These are phyloP conservation scores for Cryptococcus hybrid DNA, from an alignment of 1,284 basidiomycete species.

Conservation along the genomic window DNA sequence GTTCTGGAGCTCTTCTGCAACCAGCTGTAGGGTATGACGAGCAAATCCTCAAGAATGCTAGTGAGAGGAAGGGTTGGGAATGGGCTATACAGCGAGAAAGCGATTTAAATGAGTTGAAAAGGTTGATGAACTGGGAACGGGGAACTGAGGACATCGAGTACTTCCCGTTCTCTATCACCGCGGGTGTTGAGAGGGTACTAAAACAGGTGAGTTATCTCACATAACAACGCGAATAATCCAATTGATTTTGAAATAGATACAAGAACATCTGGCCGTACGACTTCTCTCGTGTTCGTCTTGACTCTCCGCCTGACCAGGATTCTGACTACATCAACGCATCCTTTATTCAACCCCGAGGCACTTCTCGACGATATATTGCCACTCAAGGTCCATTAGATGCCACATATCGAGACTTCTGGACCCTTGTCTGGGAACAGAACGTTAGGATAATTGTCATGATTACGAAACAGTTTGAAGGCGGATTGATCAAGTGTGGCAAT, in stretches of 20 bases:
- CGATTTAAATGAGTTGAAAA: constrained; percentile 25
- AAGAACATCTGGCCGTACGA: constrained; percentile 98
- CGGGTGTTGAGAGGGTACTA: constrained; percentile 92
- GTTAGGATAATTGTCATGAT: constrained; percentile 65
- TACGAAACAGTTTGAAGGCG: constrained; percentile 86
- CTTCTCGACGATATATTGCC: constrained; percentile 81
- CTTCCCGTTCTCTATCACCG: constrained; percentile 91
- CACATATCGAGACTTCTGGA: constrained; percentile 94
- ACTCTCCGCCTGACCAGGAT: constrained; percentile 56
- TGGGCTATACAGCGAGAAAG: constrained; percentile 15
- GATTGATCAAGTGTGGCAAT: constrained; percentile 82
- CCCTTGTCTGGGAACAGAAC: constrained; percentile 58
- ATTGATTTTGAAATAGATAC: constrained; percentile 32
- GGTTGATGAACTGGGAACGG: constrained; percentile 14
- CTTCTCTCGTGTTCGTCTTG: constrained; percentile 66
- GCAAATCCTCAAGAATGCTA: background rate
- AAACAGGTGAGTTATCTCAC: constrained; percentile 67
- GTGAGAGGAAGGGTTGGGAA: constrained; percentile 12
- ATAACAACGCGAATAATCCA: background rate
- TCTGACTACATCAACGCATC: constrained; percentile 93
- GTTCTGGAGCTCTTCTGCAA: constrained; percentile 22
- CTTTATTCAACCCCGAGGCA: constrained; percentile 79
- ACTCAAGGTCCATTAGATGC: constrained; percentile 92
- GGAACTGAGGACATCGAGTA: constrained; percentile 20
- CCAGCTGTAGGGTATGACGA: constrained; percentile 1